Conservation (phyloP, 1,284 basidiomycete species). For the Mixia osmundae region DNA sequence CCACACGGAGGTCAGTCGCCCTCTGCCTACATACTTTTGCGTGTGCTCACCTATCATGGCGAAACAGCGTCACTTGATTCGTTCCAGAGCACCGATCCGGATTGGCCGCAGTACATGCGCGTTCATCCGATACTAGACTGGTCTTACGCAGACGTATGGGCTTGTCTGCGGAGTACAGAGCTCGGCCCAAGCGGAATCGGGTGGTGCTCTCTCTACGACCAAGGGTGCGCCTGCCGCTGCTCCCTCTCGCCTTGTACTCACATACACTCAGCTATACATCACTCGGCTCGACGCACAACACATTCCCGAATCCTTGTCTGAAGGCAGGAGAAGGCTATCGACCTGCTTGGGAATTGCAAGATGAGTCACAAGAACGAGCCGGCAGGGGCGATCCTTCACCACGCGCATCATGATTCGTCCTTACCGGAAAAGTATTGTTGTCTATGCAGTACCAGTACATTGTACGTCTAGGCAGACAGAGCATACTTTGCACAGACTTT, state of each 20-base stretch:
- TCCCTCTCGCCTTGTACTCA: slow-evolving; percentile 3
- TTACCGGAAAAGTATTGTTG: no score
- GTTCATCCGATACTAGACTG: slow-evolving; percentile 93
- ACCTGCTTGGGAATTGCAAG: slow-evolving; percentile 18
- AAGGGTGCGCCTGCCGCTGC: slow-evolving; percentile 36
- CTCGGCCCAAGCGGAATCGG: slow-evolving; percentile 25
- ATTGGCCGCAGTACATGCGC: slow-evolving; percentile 72
- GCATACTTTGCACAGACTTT: slow-evolving; percentile 17
- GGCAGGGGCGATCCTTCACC: slow-evolving; percentile 5
- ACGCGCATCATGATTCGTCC: no score
- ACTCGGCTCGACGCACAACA: slow-evolving; percentile 83
- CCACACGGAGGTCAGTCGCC: slow-evolving; percentile 61
- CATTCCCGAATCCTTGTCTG: slow-evolving; percentile 69
- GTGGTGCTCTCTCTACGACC: slow-evolving; percentile 74
- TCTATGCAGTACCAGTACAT: no score
- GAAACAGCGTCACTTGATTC: no score
- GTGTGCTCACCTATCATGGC: no score
- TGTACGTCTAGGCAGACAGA: no score
- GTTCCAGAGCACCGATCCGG: slow-evolving; percentile 54
- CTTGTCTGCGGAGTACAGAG: slow-evolving; percentile 46
- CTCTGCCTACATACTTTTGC: slow-evolving; percentile 23
- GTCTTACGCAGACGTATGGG: slow-evolving; percentile 75
- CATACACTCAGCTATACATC: slow-evolving; percentile 53
- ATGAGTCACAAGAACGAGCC: slow-evolving; percentile 5
- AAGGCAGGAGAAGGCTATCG: slow-evolving; percentile 17